Conservation (phyloP, 179 eudicot species). For the Drosera spatulata region DNA sequence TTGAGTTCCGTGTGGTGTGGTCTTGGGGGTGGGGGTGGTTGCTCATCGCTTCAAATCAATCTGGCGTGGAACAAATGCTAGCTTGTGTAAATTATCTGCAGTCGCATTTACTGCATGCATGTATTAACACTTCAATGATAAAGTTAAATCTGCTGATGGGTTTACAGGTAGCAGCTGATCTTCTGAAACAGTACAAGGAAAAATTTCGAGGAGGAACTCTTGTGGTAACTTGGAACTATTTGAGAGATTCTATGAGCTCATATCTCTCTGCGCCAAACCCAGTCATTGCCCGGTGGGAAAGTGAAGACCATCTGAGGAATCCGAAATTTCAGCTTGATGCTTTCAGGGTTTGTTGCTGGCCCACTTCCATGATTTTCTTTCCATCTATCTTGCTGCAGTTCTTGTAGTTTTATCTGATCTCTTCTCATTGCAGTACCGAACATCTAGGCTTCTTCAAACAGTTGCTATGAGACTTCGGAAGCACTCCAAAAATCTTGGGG, state of each 20-base stretch:
- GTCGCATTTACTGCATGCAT: too few species aligned
- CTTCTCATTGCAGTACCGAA: constrained; percentile 61
- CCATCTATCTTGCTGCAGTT: neutral
- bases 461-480: constrained; percentile 74
- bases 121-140: neutral
- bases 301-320: constrained; percentile 82
- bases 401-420: constrained; percentile 1
- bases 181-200: constrained; percentile 81
- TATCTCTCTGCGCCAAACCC: constrained; percentile 94
- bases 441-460: constrained; percentile 94
- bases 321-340: constrained; percentile 95
- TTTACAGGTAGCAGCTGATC: constrained; percentile 81
- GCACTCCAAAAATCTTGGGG: constrained; percentile 77
- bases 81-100: too few species aligned
- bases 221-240: constrained; percentile 84
- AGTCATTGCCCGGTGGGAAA: constrained; percentile 90
- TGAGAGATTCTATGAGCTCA: constrained; percentile 82
- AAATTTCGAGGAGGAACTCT: constrained; percentile 85
- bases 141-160: constrained; percentile 1
- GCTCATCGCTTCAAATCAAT: too few species aligned
- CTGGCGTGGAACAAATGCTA: too few species aligned
- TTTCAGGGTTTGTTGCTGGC: constrained; percentile 43
- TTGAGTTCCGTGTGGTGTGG: too few species aligned
- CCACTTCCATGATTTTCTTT: neutral
- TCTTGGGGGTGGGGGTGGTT: too few species aligned